Evolutionary conservation across 805 yeast species (phyloP).

Genomic region (Vanderwaltozyma tropicalis): DNA sequence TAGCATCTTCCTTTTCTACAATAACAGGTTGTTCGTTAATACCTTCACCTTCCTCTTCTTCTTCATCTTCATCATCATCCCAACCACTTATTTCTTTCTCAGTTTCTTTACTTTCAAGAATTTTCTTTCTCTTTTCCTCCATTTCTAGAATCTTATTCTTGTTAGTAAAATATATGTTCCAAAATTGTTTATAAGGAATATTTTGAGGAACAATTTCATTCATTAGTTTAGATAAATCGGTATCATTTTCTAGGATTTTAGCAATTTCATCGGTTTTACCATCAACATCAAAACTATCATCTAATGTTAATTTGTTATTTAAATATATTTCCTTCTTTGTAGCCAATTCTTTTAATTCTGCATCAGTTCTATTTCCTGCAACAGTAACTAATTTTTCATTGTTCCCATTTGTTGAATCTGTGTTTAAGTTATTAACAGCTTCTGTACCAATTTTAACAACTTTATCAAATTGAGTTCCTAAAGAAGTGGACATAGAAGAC

Average conservation of each 20-base stretch:
- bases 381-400: conserved; percentile 29
- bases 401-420: conserved; percentile 23
- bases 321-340: conserved; percentile 39
- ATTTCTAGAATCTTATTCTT: conserved; percentile 44
- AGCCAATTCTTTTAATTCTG: conserved; percentile 48
- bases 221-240: conserved; percentile 45
- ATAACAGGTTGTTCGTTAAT: conserved; percentile 12
- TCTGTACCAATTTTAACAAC: conserved; percentile 11
- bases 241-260: conserved; percentile 36
- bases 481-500: conserved; percentile 17
- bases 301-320: conserved; percentile 18
- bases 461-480: conserved; percentile 15
- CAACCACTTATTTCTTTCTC: conserved; percentile 30
- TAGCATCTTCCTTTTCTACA: conserved; percentile 10
- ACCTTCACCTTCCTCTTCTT: conserved; percentile 11
- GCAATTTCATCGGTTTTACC: conserved; percentile 42
- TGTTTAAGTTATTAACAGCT: conserved; percentile 6
- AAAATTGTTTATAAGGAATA: conserved; percentile 51
- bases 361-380: conserved; percentile 47
- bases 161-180: conserved; percentile 60
- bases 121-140: conserved; percentile 56
- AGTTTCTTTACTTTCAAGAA: conserved; percentile 34
- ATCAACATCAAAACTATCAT: conserved; percentile 32
- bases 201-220: conserved; percentile 56
- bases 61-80: conserved; percentile 31